Conservation (phyloP, 2,329 filamentous ascomycete genomes). For the Fusarium tuaranense region DNA sequence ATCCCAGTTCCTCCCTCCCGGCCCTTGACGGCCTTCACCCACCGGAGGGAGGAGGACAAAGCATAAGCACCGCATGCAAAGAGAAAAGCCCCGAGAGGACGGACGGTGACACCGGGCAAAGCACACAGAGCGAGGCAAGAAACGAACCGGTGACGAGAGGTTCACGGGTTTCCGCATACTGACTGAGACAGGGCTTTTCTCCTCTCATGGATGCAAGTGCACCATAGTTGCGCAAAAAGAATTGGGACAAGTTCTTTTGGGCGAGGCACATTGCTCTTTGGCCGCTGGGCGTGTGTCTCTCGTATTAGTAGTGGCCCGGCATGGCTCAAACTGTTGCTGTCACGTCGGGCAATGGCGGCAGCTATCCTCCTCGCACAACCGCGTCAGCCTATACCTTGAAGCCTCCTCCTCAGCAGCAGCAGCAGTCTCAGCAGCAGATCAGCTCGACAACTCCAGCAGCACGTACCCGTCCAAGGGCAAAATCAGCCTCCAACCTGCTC, state of each 20-base stretch:
- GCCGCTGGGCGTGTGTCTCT: slow-evolving; percentile 2
- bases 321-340: slow-evolving; percentile 42
- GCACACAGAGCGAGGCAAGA: slow-evolving; percentile 26
- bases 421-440: slow-evolving; percentile 10
- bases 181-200: slow-evolving; percentile 29
- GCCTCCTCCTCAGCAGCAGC: slow-evolving; percentile 14
- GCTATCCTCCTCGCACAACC: slow-evolving; percentile 33
- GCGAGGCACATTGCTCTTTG: not conserved
- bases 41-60: slow-evolving; percentile 2
- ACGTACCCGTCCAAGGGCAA: slow-evolving; percentile 38
- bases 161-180: slow-evolving; percentile 14
- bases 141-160: not conserved
- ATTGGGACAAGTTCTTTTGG: slow-evolving; percentile 21
- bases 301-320: slow-evolving; percentile 35
- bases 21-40: not conserved
- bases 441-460: slow-evolving; percentile 7
- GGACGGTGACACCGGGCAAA: slow-evolving; percentile 13
- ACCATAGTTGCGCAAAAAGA: slow-evolving; percentile 28
- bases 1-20: not conserved
- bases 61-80: slow-evolving; percentile 5
- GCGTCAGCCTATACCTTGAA: slow-evolving; percentile 13
- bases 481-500: slow-evolving; percentile 40
- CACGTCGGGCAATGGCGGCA: slow-evolving; percentile 36
- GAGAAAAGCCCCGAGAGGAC: slow-evolving; percentile 28
- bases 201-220: slow-evolving; percentile 40